Evolutionary conservation across 108 stramenopile species (phyloP), one percentile per base, ranked within the genome.

Genomic region (Cylindrotheca fusiformis): DNA sequence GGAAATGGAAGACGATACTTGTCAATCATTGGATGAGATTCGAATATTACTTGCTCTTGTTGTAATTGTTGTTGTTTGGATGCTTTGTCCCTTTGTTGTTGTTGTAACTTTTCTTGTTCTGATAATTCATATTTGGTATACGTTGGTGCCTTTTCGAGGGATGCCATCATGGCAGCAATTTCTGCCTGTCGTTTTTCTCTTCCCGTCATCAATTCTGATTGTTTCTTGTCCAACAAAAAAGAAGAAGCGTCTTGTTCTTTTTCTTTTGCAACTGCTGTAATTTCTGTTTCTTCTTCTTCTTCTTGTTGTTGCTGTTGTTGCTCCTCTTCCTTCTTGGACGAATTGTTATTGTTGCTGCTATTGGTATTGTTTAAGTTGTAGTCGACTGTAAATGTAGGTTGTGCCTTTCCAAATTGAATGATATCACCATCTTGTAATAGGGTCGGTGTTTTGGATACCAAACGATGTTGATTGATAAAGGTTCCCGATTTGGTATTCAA

Each of bases 121-220:
- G 62, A 33, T 47, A 48, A 21, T 26, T 23, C 55, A 60, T 23
- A 29, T 54, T 65, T 59, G 18, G 68, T 68, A 45, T 86, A 86
- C 10, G 73, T 58, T 22, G 91, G 91, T 14, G 59, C 65, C 20
- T 79, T 60, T 59, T 93, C 91, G 17, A 93, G 52, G 14, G 83
- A 81, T 29, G 81, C 83, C 74, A 90, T 80, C 88, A 90, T 90
- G 53, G 88, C 88, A 29, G 81, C 85, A 52, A 93, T 90, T 60
- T 90, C 86, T 30, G 91, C 91, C 67, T 90, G 80, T 28, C 91
- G 75, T 56, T 77, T 71, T 44, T 70, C 88, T 59, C 88, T 67
- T 23, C 87, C 81, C 22, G 83, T 72, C 3, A 84, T 6, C n/a
- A n/a, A n/a, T n/a, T n/a, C n/a, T n/a, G n/a, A n/a, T n/a, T n/a